Base-by-base conservation (phyloP, 2,329 filamentous ascomycete genomes). In the Pseudogymnoascus sp. region DNA sequence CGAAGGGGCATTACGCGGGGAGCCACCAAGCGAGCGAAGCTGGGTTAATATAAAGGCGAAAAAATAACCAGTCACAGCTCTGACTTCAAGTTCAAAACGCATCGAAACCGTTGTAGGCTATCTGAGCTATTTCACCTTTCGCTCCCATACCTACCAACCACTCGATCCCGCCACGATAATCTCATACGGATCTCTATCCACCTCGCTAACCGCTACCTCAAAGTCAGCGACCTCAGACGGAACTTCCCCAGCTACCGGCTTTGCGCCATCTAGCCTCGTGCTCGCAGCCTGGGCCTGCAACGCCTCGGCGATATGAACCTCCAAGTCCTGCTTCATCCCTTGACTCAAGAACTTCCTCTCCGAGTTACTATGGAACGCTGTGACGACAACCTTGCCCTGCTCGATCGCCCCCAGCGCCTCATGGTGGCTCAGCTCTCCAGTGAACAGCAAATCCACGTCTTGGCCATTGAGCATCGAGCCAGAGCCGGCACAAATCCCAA, bases 361-460 rank as follows among this genome's bases (percentile, higher is more conserved):
- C 0, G 90, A 94, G 74, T 97, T 97, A 69, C 89, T 93, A 74
- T 99, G 94, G 70, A 96, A 96, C 58, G 96, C 81, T 41, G 88
- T 89, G 60, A 97, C 84, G 0, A 97, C 90, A 62, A 86, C 88
- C 66, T 87, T 87, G 1, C 92, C 92, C 63, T 87, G 84, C 78
- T 97, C 92, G 28, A 90, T 91, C 1, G 92, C 91, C 39, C 89
- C 85, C 63, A 99, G 82, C 2, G 93, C 92, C 66, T 94, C 91
- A 73, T 99, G 94, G 73, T 99, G 94, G 70, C 85, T 90, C 80
- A 97, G 84, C 77, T 99, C 94, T 1, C 94, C 94, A 0, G 91
- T 97, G 68, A 99, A 90, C 3, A 95, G 76, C 39, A 97, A 75
- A 70, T 97, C 91, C 0, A 92, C 91, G 42, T 84, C 78, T 2